Base-by-base conservation (phyloP, 176 grass and related monocot species). In the Themeda triandra region DNA sequence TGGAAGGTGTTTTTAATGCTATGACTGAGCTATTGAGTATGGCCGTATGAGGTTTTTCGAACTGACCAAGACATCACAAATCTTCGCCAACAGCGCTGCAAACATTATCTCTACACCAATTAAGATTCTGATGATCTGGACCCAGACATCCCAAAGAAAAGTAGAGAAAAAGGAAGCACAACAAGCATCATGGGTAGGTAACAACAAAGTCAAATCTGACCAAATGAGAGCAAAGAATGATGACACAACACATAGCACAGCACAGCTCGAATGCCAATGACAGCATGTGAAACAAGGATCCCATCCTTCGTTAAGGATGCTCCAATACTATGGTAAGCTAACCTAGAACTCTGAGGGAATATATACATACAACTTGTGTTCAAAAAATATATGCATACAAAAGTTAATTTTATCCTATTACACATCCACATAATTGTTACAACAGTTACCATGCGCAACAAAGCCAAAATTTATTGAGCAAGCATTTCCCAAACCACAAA, bases 401-500 rank as follows among this genome's bases (percentile, higher is more conserved):
- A 58, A 25, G 49, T 33, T 36, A 15, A 56, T 12, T 25, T 39
- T 39, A 60, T 4, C 6, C 5, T 39, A 77, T 36, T 13, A 60
- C 10, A 37, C 10, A 40, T 27, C 59, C 13, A n/a, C 56, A 15
- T 0, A 18, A n/a, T 25, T 53, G 49, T 53, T 21, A 27, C 14
- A 4, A 33, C 2, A 62, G 37, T 25, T 18, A 14, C 33, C n/a
- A 8, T 11, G 58, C 10, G 0, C 8, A 41, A 40, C 13, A 3
- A 40, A 83, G 77, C 80, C 18, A 63, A 49, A 78, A 78, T 32
- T 67, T 51, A 70, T 64, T 8, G 21, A 83, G 54, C 15, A 62
- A 62, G 39, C 13, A 39, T 12, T 77, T 59, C 1, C 6, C 21
- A 12, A 39, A 60, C 12, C 29, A 68, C 17, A 48, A 58, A 58